Evolutionary conservation across 2,329 filamentous ascomycete genomes (phyloP), one percentile per base, ranked within the genome.

Genomic region (Diaporthe eres): DNA sequence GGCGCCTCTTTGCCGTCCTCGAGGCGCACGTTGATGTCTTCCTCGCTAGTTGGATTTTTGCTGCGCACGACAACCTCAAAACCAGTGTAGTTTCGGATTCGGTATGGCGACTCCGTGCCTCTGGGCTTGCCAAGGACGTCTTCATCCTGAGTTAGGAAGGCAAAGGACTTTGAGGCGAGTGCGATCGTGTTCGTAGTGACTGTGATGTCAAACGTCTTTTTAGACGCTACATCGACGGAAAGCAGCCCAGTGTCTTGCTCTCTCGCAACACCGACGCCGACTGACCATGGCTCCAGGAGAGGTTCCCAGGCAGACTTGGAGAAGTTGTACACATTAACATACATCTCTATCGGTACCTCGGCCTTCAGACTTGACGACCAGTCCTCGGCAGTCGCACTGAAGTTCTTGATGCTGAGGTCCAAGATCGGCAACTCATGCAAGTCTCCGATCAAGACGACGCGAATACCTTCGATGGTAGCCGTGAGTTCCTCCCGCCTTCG

Each of bases 231-330:
- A 74, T 98, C 96, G 25, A 99, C 88, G 0, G 95, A 94, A 76
- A 98, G 86, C 71, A 94, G 88, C 51, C 96, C 94, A 0, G 93
- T 94, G 57, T 91, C 90, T 37, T 92, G 89, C 75, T 97, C 93
- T 80, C 93, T 96, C 0, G 94, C 92, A 82, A 98, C 91, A 77
- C 97, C 95, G 79, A 99, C 92, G 2, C 95, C 95, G n/a, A 98
- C 88, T 79, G 96, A 92, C 97, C 97, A 99, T 10, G 97, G 97
- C 83, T 99, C 97, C 37, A 99, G 92, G 47, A 99, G 86, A 4
- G 97, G 97, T 83, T 99, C 97, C 97, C 97, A 99, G 4, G 95
- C 95, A 0, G 97, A 99, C 83, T 99, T 99, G 19, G 97, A 97
- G 85, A 99, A 99, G 84, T 99, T 99, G 88, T 98, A 99, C 37